Conservation (phyloP, 2,329 filamentous ascomycete species). For the Trichoderma endophyticum region DNA sequence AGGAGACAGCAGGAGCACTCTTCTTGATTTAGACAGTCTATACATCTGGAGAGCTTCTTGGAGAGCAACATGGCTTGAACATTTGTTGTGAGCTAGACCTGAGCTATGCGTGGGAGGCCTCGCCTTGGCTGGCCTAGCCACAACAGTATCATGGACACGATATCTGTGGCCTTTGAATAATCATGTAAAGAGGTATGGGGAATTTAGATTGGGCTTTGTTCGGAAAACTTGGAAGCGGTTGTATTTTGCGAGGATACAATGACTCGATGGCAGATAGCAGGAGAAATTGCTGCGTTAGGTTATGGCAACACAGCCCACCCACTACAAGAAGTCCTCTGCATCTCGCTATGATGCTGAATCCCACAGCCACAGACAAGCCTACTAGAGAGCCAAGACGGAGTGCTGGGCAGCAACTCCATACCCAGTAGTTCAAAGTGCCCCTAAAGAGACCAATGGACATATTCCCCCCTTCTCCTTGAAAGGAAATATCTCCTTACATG, state of each 20-base stretch:
- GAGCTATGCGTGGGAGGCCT: neutral
- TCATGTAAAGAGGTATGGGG: neutral
- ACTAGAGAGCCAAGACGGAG: neutral
- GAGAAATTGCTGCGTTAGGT: neutral
- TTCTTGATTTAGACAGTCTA: neutral
- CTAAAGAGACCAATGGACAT: neutral
- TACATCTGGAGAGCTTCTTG: neutral
- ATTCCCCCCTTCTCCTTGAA: neutral
- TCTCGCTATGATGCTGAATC: neutral
- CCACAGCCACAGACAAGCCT: neutral
- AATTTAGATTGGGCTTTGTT: neutral
- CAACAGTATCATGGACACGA: neutral
- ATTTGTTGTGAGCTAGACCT: neutral
- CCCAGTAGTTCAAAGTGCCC: neutral
- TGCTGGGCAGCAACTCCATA: neutral
- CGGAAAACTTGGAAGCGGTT: neutral
- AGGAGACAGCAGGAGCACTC: neutral
- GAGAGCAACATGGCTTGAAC: neutral
- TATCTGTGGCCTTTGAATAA: neutral
- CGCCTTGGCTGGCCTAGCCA: neutral
- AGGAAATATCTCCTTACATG: neutral
- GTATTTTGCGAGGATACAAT: neutral
- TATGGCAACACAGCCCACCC: neutral
- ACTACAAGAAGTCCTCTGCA: neutral
- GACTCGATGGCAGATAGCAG: neutral